Evolutionary conservation across 257 asterid genomes (phyloP), one percentile per base, ranked within the genome.

Genomic region (Cordia subcordata): DNA sequence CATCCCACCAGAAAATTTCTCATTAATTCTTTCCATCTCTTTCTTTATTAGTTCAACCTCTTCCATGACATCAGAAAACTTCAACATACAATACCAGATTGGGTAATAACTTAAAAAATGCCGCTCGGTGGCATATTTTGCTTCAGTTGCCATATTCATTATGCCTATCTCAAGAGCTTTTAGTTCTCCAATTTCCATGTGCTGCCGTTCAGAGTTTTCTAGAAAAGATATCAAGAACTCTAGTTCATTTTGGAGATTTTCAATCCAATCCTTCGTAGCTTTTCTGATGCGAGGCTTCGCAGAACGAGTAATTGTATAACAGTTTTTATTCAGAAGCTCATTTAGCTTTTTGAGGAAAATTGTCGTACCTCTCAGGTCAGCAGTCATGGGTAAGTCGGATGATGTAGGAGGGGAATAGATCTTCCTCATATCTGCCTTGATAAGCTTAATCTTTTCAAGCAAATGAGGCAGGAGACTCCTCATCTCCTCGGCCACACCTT

Each of bases 101-200:
- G 55, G 55, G 22, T 47, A 22, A 47, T 32, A 16, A 15, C 38
- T 52, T 12, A 20, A 13, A 8, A 20, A 53, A 23, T 21, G 22
- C 3, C 5, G 10, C 14, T 27, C 55, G 11, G 38, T 50, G 49
- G 38, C 65, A n/a, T 60, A 45, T 11, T 60, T 53, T 53, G 49
- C 15, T 60, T 60, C 33, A 46, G 45, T 22, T 27, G 65, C 45
- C 18, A 60, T 44, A 33, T 60, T 20, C 16, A 22, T 60, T 16
- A 60, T 18, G 53, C 50, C 33, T 23, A 45, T 12, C 20, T 22
- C 46, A 16, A 60, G 40, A 42, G 47, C 64, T n/a, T 60, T 44
- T 20, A 23, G 27, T 32, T 60, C 65, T 46, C 16, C 27, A 35
- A 44, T 40, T 1, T 16, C 16, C 22, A 15, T 42, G 1, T 20